These are phyloP conservation scores for Ephemerocybe angulata DNA, from an alignment of 768 basidiomycete genomes.

Conservation along the genomic window DNA sequence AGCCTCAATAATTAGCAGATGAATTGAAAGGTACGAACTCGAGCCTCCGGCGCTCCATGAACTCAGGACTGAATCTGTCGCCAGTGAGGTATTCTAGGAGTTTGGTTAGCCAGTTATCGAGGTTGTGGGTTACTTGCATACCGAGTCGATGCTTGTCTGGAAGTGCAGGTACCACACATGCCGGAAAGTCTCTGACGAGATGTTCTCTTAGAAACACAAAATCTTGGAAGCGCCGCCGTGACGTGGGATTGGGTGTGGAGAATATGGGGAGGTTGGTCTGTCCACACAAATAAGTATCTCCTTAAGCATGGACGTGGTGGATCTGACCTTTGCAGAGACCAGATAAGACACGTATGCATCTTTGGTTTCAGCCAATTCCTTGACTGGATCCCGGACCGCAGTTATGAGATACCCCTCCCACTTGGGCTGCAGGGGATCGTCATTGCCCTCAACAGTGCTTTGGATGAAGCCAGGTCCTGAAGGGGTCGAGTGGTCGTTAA, in stretches of 20 bases:
- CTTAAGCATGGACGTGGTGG: not conserved
- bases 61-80: constrained; percentile 94
- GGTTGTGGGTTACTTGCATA: constrained; percentile 25
- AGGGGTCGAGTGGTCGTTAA: constrained; percentile 39
- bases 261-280: constrained; percentile 92
- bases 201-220: constrained; percentile 92
- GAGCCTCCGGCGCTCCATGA: constrained; percentile 86
- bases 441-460: constrained; percentile 67
- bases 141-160: constrained; percentile 97
- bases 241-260: constrained; percentile 66
- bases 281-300: not conserved
- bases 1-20: not conserved
- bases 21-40: constrained; percentile 55
- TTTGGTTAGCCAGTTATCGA: constrained; percentile 1
- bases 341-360: constrained; percentile 96
- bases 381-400: constrained; percentile 86
- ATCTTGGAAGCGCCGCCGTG: constrained; percentile 92
- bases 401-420: constrained; percentile 88
- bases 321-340: constrained; percentile 75
- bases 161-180: constrained; percentile 95
- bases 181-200: constrained; percentile 88
- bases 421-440: constrained; percentile 79
- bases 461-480: constrained; percentile 77
- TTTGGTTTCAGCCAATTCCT: constrained; percentile 95
- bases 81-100: constrained; percentile 90